Base-by-base conservation (phyloP, 768 basidiomycete species). In the Trametes coccinea region DNA sequence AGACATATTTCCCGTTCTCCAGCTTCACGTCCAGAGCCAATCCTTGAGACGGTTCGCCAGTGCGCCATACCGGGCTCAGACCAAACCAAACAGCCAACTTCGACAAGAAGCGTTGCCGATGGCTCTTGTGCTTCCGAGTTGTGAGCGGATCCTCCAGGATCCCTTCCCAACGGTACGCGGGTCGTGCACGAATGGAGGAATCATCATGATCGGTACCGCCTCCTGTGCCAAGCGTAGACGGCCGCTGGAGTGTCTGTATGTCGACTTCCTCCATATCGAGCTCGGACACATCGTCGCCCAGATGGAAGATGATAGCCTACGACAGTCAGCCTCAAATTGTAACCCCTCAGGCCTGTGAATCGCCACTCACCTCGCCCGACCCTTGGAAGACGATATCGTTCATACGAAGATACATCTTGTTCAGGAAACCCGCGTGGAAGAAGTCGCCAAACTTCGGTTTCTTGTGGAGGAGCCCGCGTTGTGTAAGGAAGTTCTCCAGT, bases 151-250 rank as follows among this genome's bases (percentile, higher is more conserved):
- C 87, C 14, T 75, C 79, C 31, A 88, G 74, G 16, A 89, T 80
- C 11, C 82, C 86, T 74, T 90, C 89, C 88, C 88, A 90, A 37
- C 83, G 79, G 71, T 86, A 91, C 14, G 76, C 74, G 1, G 85
- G 85, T 9, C 90, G 82, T 0, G 83, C 74, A 9, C 82, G 82
- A 53, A 91, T 86, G 45, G 76, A 77, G 1, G 77, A 73, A 61
- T 85, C 83, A 67, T 91, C 84, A 63, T 89, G 82, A 67, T 90
- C 86, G 0, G 90, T 91, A 5, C 86, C 87, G n/a, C 78, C 83
- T 1, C 86, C 86, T 1, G 86, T 88, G 4, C 84, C 88, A 22
- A 87, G 71, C 3, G 82, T 84, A 2, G 87, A 86, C 1, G 82
- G 71, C 41, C 74, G 78, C 14, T 66, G 76, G 53, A 78, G 80